A percentile compares a stretch with the other conserved stretches of the same genome.
Evolutionary conservation across 768 basidiomycete species (phyloP).

Genomic region (Collybia nuda): DNA sequence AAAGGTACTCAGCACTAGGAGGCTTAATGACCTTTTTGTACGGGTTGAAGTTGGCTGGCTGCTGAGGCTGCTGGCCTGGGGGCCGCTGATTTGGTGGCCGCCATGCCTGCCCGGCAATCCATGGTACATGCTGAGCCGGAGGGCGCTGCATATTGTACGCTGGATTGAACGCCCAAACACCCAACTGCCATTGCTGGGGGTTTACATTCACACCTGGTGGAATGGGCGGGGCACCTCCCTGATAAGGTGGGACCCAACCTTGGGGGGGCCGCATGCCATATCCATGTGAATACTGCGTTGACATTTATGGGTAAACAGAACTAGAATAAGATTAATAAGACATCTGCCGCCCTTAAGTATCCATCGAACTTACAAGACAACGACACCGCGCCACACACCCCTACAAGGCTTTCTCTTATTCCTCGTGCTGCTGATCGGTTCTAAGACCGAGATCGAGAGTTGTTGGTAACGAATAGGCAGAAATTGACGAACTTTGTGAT

Average conservation of each 20-base stretch:
- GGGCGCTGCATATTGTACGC: slow-evolving; percentile 29
- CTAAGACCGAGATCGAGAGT: neutral
- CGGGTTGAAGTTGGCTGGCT: slow-evolving; percentile 43
- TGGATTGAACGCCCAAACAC: slow-evolving; percentile 53
- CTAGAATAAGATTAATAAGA: neutral
- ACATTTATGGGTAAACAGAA: slow-evolving; percentile 4
- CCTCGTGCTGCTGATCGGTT: neutral
- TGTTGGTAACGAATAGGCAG: no score
- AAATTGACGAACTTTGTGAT: no score
- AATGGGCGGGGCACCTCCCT: slow-evolving; percentile 59
- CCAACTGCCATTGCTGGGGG: slow-evolving; percentile 50
- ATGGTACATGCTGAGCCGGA: slow-evolving; percentile 24
- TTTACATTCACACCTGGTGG: slow-evolving; percentile 46
- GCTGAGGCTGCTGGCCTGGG: slow-evolving; percentile 18
- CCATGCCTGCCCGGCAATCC: slow-evolving; percentile 45
- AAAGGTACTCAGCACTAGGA: slow-evolving; percentile 66
- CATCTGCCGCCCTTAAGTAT: neutral
- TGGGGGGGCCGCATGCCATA: slow-evolving; percentile 7
- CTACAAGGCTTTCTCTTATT: neutral
- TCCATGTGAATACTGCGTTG: slow-evolving; percentile 6
- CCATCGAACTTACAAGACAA: no score
- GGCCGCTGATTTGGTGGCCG: slow-evolving; percentile 21
- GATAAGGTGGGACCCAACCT: slow-evolving; percentile 33
- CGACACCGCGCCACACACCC: no score
- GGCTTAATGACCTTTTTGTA: slow-evolving; percentile 63